A percentile compares a stretch with the other conserved stretches of the same genome.
Conservation (phyloP, 2,329 filamentous ascomycete genomes). For the Aureobasidium subglaciale region DNA sequence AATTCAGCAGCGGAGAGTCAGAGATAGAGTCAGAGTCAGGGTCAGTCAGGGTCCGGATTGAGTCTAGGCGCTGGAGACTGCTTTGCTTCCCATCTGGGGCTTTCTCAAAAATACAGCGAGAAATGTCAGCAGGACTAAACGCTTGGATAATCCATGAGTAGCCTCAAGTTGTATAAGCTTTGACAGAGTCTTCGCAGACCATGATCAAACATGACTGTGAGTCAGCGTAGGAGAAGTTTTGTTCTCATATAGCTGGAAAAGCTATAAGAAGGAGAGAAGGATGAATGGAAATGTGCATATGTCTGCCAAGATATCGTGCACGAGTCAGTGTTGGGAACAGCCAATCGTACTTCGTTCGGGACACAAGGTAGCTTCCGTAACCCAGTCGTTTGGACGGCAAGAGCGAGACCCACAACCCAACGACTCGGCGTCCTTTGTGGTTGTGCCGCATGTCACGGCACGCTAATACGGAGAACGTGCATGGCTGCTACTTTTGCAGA, state of each 20-base stretch:
- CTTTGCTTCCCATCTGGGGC: no score
- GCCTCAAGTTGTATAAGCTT: no score
- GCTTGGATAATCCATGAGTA: no score
- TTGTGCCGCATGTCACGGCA: not conserved
- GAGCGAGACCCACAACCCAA: not conserved
- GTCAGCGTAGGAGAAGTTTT: no score
- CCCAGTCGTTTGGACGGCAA: slow-evolving; percentile 2
- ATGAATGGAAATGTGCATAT: no score
- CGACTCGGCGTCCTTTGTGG: not conserved
- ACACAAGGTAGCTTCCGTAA: not conserved
- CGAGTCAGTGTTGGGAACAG: not conserved
- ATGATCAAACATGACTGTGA: no score
- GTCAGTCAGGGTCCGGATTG: no score
- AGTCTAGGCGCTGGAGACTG: not conserved
- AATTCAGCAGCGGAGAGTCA: not conserved
- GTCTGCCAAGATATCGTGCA: not conserved
- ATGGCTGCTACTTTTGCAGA: not conserved
- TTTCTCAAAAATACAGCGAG: not conserved
- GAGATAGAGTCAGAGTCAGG: not conserved
- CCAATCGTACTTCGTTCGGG: not conserved
- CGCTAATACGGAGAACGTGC: not conserved
- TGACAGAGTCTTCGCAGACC: no score
- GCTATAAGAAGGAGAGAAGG: not conserved
- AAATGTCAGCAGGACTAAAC: no score
- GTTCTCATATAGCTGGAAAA: no score